phyloP scores from a whole-genome alignment of 352 stramenopile genomes.

The Porosira glacialis region DNA sequence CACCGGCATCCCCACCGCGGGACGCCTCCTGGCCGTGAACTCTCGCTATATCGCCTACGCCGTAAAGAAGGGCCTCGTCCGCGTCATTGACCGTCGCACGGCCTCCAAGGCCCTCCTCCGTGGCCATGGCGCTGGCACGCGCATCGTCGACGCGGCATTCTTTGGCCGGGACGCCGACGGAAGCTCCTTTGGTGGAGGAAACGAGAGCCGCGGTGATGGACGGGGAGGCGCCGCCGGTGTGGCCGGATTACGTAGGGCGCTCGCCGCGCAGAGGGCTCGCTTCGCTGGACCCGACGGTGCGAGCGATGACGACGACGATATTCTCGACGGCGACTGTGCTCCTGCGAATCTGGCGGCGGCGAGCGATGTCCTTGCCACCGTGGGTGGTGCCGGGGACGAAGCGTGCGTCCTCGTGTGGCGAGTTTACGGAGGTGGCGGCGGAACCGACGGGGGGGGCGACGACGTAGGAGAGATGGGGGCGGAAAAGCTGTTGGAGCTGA shows the following conservation, averaged over 20 bases:
- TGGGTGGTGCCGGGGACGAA: slow-evolving; percentile 32
- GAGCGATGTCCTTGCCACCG: slow-evolving; percentile 62
- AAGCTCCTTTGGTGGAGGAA: too few species aligned
- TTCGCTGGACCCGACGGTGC: not conserved
- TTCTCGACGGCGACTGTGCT: not conserved
- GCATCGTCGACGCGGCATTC: slow-evolving; percentile 41
- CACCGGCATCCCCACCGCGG: slow-evolving; percentile 13
- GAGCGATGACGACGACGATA: not conserved
- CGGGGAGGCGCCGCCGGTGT: slow-evolving; percentile 11
- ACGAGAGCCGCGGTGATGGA: not conserved
- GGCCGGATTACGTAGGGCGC: too few species aligned
- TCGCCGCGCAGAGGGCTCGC: not conserved
- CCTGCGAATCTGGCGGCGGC: slow-evolving; percentile 8
- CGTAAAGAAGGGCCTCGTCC: slow-evolving; percentile 80
- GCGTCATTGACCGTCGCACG: slow-evolving; percentile 65
- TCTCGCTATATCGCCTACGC: slow-evolving; percentile 73
- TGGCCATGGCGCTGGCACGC: slow-evolving; percentile 39
- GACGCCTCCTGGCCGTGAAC: slow-evolving; percentile 65
- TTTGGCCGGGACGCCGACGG: slow-evolving; percentile 14
- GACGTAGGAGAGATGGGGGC: slow-evolving; percentile 28
- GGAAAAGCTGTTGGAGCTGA: slow-evolving; percentile 70
- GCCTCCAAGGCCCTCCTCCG: slow-evolving; percentile 55
- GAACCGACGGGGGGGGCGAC: not conserved
- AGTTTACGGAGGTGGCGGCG: slow-evolving; percentile 4
- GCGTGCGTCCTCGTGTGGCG: slow-evolving; percentile 38